Evolutionary conservation across 2,329 filamentous ascomycete genomes (phyloP).

Genomic region (Clarireedia monteithiana): DNA sequence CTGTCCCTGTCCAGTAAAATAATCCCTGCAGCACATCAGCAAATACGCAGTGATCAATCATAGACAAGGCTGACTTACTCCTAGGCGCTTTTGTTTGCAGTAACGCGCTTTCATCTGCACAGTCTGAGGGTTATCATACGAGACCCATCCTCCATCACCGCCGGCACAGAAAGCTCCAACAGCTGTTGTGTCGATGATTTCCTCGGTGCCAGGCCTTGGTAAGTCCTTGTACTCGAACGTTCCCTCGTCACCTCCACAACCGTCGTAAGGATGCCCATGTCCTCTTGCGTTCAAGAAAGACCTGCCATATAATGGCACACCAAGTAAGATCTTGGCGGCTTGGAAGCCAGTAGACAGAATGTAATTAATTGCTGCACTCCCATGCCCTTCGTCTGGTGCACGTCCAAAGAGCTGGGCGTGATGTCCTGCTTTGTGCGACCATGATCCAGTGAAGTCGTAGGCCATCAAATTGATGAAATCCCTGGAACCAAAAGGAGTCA

Average conservation of each 20-base stretch:
- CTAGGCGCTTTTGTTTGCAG: conserved; percentile 62
- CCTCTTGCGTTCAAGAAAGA: conserved; percentile 61
- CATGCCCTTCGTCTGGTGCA: conserved; percentile 50
- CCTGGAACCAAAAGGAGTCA: background rate
- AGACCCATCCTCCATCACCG: conserved; percentile 68
- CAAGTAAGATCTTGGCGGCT: conserved; percentile 63
- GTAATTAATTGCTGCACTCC: conserved; percentile 58
- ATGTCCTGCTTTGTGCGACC: conserved; percentile 61
- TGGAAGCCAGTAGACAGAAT: conserved; percentile 59
- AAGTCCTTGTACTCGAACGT: conserved; percentile 68
- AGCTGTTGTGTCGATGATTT: conserved; percentile 58
- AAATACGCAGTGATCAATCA: background rate
- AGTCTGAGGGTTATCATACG: conserved; percentile 71
- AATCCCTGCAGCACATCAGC: conserved; percentile 44
- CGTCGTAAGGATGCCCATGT: conserved; percentile 54
- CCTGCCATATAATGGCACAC: conserved; percentile 67
- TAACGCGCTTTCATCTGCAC: conserved; percentile 69
- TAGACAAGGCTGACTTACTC: conserved; percentile 33
- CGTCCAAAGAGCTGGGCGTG: conserved; percentile 64
- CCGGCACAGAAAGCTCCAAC: conserved; percentile 67
- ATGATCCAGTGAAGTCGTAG: conserved; percentile 71
- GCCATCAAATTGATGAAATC: conserved; percentile 74
- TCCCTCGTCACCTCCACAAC: conserved; percentile 53
- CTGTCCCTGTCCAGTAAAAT: conserved; percentile 77
- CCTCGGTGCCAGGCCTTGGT: conserved; percentile 52